Percentiles rank a stretch among this genome's conserved stretches.
phyloP scores from a whole-genome alignment of 1,284 basidiomycete species.

The Lentinula novae-zelandiae region DNA sequence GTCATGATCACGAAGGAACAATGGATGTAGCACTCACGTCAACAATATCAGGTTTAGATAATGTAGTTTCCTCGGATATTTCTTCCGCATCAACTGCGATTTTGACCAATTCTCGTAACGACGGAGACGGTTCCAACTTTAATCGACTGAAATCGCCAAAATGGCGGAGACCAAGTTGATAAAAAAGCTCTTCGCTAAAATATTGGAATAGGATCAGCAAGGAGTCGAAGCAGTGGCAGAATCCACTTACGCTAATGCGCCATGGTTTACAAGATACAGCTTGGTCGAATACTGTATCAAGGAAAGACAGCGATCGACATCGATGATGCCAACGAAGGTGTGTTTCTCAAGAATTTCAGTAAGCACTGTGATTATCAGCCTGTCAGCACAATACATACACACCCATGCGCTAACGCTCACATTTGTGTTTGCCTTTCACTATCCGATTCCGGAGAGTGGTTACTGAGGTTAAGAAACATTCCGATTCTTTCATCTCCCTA shows the following conservation, averaged over 20 bases:
- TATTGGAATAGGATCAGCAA: constrained; percentile 1
- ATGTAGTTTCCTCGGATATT: constrained; percentile 41
- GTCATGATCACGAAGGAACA: neutral
- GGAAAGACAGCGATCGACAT: constrained; percentile 70
- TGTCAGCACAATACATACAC: neutral
- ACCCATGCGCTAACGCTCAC: constrained; percentile 41
- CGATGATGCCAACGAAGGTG: constrained; percentile 92
- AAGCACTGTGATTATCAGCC: constrained; percentile 50
- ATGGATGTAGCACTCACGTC: constrained; percentile 49
- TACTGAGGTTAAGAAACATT: constrained; percentile 82
- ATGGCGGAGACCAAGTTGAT: constrained; percentile 89
- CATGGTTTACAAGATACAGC: constrained; percentile 88
- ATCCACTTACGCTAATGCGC: constrained; percentile 65
- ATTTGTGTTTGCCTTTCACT: constrained; percentile 59
- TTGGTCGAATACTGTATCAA: constrained; percentile 88
- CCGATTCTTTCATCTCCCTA: constrained; percentile 72
- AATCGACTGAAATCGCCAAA: constrained; percentile 83
- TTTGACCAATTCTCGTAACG: constrained; percentile 65
- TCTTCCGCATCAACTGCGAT: constrained; percentile 80
- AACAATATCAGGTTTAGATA: constrained; percentile 60
- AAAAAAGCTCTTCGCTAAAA: constrained; percentile 88
- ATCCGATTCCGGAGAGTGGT: constrained; percentile 61
- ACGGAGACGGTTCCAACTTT: constrained; percentile 80
- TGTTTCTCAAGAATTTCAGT: constrained; percentile 85
- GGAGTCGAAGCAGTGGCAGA: neutral